Percentiles rank a stretch among this genome's conserved stretches.
These are phyloP conservation scores for Thyridium curvatum DNA, from an alignment of 2,329 filamentous ascomycete genomes.

Conservation along the genomic window DNA sequence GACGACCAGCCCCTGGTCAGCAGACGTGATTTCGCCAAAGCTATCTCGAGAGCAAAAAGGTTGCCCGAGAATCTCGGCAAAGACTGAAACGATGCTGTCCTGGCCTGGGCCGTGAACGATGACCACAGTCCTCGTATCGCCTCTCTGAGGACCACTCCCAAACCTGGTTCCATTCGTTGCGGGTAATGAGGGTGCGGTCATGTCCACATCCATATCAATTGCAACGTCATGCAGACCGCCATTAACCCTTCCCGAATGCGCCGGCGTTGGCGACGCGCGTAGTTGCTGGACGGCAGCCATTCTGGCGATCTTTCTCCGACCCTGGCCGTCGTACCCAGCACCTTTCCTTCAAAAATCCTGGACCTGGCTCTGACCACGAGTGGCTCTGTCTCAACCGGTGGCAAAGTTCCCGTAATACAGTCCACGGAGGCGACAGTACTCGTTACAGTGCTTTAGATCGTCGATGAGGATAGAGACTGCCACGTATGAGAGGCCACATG, in stretches of 20 bases:
- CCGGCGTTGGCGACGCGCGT: constrained; percentile 10
- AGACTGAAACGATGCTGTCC: constrained; percentile 66
- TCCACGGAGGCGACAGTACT: no score
- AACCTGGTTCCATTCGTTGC: constrained; percentile 31
- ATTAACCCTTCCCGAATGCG: constrained; percentile 14
- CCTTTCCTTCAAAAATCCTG: no score
- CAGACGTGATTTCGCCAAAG: constrained; percentile 45
- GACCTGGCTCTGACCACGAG: no score
- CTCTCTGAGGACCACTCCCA: constrained; percentile 39
- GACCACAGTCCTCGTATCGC: constrained; percentile 53
- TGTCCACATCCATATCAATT: constrained; percentile 30
- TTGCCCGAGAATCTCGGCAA: constrained; percentile 75
- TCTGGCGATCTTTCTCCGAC: neutral
- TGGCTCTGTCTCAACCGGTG: no score
- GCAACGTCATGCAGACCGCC: constrained; percentile 18
- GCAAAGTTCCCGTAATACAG: no score
- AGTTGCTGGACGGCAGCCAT: constrained; percentile 17
- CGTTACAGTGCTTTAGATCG: no score
- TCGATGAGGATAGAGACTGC: no score
- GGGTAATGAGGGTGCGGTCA: constrained; percentile 12
- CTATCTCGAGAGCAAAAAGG: constrained; percentile 54
- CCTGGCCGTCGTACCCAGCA: no score
- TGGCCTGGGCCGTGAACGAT: constrained; percentile 67
- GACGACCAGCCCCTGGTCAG: constrained; percentile 59
- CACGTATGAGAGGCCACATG: no score